Evolutionary conservation across 352 stramenopile genomes (phyloP), one percentile per base, ranked within the genome.

Genomic region (Globisporangium apiculatum): DNA sequence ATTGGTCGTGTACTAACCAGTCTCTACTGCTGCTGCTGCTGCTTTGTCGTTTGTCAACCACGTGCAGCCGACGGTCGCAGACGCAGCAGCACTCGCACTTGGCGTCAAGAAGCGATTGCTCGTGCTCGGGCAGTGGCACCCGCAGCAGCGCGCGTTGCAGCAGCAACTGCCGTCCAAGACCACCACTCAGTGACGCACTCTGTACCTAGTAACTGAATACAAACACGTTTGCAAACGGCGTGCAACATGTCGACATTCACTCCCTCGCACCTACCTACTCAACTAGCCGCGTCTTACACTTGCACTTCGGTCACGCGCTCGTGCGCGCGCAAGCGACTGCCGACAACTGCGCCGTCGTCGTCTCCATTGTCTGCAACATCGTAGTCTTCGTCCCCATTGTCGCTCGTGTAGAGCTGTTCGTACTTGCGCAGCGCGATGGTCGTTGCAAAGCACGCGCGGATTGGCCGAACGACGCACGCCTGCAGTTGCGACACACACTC

Each of bases 71-170:
- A 58, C 65, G 11, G 50, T 89, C 11, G 55, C 64, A 7, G 79
- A 89, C 7, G 72, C 74, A 2, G 71, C 72, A 17, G 60, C 69
- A 51, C 71, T 89, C 17, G 77, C 76, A 0, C 67, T 86, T 7
- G 66, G 76, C 11, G 76, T 89, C 43, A 84, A 82, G 59, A 84
- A 85, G 64, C 74, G 79, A 7, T 51, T 86, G 14, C 40, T 83
- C 4, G 52, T 86, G 36, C 67, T 86, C 11, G 72, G 78, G 12
- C 75, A 77, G 51, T 84, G 76, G 74, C 41, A 62, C 15, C 47
- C 58, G 35, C 40, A 31, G 5, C 50, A 63, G 35, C 55, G 11
- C 4, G 38, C 45, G 15, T 15, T 48, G 14, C 45, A 48, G 45
- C 8, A 42, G 38, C 4, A 8, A 42, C 38, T 42, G 38, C 7